Percentiles rank a stretch among this genome's conserved stretches.
Evolutionary conservation across 495 filamentous ascomycete species (phyloP).

Genomic region (Cercophora sp.): DNA sequence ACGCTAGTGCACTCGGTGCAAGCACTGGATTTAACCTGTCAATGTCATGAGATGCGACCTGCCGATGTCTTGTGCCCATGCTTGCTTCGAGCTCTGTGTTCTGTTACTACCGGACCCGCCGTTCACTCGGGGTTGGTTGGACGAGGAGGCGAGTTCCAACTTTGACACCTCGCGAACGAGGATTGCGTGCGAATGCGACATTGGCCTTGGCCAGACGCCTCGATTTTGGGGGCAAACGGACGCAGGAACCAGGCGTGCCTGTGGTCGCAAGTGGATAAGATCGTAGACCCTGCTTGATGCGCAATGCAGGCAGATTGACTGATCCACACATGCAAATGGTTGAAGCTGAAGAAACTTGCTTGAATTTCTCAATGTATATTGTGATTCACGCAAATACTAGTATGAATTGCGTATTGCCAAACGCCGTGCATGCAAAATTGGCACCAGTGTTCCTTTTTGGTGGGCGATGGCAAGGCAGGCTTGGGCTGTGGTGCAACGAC

Average conservation of each 20-base stretch:
- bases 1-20: neutral
- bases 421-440: too few species aligned
- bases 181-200: too few species aligned
- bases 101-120: neutral
- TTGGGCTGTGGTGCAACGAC: too few species aligned
- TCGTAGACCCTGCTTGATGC: too few species aligned
- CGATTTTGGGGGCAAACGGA: neutral
- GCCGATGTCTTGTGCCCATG: constrained; percentile 6
- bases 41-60: neutral
- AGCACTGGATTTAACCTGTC: neutral
- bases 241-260: constrained; percentile 5
- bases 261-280: neutral
- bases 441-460: too few species aligned
- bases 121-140: neutral
- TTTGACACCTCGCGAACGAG: too few species aligned
- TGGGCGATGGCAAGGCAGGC: too few species aligned
- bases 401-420: too few species aligned
- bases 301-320: neutral
- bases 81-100: neutral
- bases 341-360: too few species aligned
- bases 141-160: too few species aligned
- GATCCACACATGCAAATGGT: constrained; percentile 4
- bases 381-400: too few species aligned
- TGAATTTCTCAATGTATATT: too few species aligned
- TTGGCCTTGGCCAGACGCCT: neutral